Conservation (phyloP, 352 stramenopile genomes). For the Paralagenidium karlingii region DNA sequence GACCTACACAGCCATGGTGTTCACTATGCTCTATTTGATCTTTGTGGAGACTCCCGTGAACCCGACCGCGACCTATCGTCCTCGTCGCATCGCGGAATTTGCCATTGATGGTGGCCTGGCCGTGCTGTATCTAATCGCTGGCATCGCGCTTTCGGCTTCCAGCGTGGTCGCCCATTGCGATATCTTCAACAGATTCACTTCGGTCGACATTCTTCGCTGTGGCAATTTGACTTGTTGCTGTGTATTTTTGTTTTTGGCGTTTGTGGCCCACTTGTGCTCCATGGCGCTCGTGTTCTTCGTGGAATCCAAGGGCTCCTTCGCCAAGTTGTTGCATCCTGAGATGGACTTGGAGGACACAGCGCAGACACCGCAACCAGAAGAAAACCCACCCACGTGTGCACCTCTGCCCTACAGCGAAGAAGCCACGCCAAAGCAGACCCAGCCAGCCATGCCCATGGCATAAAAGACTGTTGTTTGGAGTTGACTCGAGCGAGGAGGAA, state of each 20-base stretch:
- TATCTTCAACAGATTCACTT: conserved; percentile 4
- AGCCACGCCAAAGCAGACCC: too few relatives aligned
- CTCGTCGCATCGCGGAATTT: conserved; percentile 12
- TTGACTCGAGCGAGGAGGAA: too few relatives aligned
- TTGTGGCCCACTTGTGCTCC: conserved; percentile 14
- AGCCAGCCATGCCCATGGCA: too few relatives aligned
- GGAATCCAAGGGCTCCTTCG: too few relatives aligned
- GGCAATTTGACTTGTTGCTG: conserved; percentile 27
- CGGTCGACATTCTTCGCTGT: conserved; percentile 17
- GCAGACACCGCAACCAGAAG: too few relatives aligned
- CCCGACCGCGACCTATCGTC: conserved; percentile 14
- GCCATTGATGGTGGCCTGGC: conserved; percentile 19
- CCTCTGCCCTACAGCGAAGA: too few relatives aligned
- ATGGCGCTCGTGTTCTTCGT: conserved; percentile 29
- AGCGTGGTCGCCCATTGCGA: conserved; percentile 33
- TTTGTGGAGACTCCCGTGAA: conserved; percentile 31
- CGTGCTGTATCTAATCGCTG: conserved; percentile 34
- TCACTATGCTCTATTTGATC: conserved; percentile 26
- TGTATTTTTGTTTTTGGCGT: conserved; percentile 37
- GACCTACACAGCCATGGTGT: conserved; percentile 51
- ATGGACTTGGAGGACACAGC: too few relatives aligned
- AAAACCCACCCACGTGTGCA: too few relatives aligned
- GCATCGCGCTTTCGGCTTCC: conserved; percentile 34
- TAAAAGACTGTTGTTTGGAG: too few relatives aligned
- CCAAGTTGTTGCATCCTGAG: too few relatives aligned